phyloP scores from a whole-genome alignment of 768 basidiomycete species.

The Tylopilus intermedius region DNA sequence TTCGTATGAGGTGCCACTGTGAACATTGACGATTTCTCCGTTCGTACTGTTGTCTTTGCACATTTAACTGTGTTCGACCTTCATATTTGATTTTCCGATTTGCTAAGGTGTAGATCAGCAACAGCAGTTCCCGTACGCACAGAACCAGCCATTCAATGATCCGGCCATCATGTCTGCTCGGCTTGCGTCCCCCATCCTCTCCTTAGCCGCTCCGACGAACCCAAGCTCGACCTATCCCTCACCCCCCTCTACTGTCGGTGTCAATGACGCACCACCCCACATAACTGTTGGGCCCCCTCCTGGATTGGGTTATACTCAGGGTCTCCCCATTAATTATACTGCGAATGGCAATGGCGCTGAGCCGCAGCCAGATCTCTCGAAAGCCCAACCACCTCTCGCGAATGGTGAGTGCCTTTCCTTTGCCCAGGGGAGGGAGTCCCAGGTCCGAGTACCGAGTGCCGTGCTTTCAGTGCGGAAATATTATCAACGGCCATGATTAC shows the following conservation, averaged over 20 bases:
- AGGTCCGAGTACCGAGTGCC: conserved; percentile 83
- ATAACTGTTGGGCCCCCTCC: conserved; percentile 61
- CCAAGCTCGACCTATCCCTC: conserved; percentile 11
- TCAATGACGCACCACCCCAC: conserved; percentile 12
- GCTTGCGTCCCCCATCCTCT: conserved; percentile 42
- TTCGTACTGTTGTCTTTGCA: conserved; percentile 24
- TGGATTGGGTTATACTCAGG: conserved; percentile 48
- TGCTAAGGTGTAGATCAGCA: conserved; percentile 34
- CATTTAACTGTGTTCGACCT: conserved; percentile 20
- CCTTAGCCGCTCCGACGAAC: conserved; percentile 13
- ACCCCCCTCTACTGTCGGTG: conserved; percentile 11
- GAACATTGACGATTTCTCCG: conserved; percentile 32
- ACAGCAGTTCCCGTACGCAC: conserved; percentile 30
- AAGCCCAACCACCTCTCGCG: conserved; percentile 19
- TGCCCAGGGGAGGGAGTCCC: conserved; percentile 69
- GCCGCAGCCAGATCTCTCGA: conserved; percentile 26
- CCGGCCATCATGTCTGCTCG: conserved; percentile 79
- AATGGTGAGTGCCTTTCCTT: conserved; percentile 65
- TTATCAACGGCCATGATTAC: conserved; percentile 64
- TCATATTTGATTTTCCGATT: conserved; percentile 9
- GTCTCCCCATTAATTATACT: conserved; percentile 23
- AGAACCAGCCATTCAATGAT: conserved; percentile 55
- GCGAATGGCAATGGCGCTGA: conserved; percentile 17
- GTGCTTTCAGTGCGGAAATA: conserved; percentile 88
- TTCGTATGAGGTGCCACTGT: conserved; percentile 33